Evolutionary conservation across 2,329 filamentous ascomycete genomes (phyloP), one percentile per base, ranked within the genome.

Genomic region (Aspergillus candidus): DNA sequence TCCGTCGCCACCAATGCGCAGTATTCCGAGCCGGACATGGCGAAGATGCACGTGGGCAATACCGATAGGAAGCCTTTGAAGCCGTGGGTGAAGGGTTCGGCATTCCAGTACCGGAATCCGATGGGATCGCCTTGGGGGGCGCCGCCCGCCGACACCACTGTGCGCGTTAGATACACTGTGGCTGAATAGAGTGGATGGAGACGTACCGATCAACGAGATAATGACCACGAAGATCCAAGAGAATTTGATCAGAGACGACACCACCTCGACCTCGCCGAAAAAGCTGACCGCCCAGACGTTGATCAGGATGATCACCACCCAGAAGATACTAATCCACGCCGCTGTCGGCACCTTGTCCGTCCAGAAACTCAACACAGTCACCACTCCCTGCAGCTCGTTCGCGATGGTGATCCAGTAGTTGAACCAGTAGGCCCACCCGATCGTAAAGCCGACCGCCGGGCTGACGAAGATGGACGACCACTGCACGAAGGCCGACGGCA

Each of bases 341-440:
- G 70, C 69, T 2, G 63, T 63, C 0, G 71, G 70, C 1, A 73
- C 64, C 8, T 59, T 60, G 31, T 60, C 51, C 2, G 68, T 73
- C 72, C 72, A 74, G 55, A 70, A 75, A 4, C 51, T 49, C 11
- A 75, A 58, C 3, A 73, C 61, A 0, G 70, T 72, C 13, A 65
- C 63, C 22, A 69, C 63, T 33, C 66, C 54, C 47, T 66, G 59
- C 0, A 70, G 58, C 41, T 72, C 68, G 47, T 68, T 72, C 41
- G 71, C 71, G 44, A 74, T 67, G 15, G 66, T 71, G 50, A 73
- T 72, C 40, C 60, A 64, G 46, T 64, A 71, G 3, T 58, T 65
- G 47, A 73, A 71, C 60, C 70, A 73, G 48, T 74, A 74, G 1
- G 69, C 67, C 69, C 72, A 74, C 3, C 71, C 72, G 3, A 74